Base-by-base conservation (phyloP, 352 stramenopile species). In the Plasmopara viticola region DNA sequence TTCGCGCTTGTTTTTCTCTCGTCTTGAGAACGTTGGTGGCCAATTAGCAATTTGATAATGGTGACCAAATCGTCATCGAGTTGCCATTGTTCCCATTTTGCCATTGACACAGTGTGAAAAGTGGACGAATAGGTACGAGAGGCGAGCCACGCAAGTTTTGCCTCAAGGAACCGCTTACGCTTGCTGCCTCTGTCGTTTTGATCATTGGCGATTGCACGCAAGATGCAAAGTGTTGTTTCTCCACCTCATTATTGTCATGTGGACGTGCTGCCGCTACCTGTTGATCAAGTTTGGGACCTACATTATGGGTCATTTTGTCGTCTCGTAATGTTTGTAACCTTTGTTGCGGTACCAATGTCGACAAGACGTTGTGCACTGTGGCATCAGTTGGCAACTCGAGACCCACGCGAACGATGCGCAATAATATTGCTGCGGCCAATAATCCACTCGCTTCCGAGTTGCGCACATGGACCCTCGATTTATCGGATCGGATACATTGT, bases 81-180 rank as follows among this genome's bases (percentile, higher is more conserved):
- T 10, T 45, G 40, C 71, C 72, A 86, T 29, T 68, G 58, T 14
- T 70, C 47, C 74, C 74, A 86, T 12, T 68, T 81, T 38, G 71
- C 69, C 17, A 67, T 56, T 14, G 74, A 72, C 1, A 86, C 57
- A 18, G 45, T 40, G 14, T 65, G 56, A 51, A 86, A 83, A 33
- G 64, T 70, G 20, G 69, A 78, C 17, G 69, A 78, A 41, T 67
- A 79, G n/a, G 74, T 86, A 17, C 58, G 57, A 2, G 50, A 59
- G 15, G 60, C 56, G 4, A 86, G 52, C 14, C 68, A 67, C 9
- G 33, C 48, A n/a, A 86, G 58, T 45, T 78, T 72, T 2, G 64
- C 58, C 14, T 14, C 14, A 41, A 17, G 12, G 6, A 12, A 41
- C 45, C 76, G 70, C 18, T 66, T 58, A 48, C 65, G 65, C 0